Evolutionary conservation across 1,139 yeast genomes (phyloP).

Genomic region (Geotrichum klebahnii): DNA sequence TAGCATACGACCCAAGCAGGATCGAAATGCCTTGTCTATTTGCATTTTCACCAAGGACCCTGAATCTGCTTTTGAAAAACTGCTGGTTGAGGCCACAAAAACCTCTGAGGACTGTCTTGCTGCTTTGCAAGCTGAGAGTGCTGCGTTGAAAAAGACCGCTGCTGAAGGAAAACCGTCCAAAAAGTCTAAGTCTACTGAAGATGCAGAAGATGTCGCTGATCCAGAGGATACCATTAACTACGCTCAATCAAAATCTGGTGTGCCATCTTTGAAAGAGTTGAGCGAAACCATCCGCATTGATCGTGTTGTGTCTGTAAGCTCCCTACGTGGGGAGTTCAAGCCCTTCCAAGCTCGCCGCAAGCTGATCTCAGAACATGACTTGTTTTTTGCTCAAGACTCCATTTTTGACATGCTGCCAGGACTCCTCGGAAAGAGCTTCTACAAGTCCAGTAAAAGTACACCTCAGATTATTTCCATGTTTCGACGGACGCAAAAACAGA

Average conservation of each 20-base stretch:
- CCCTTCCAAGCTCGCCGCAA: conserved; percentile 44
- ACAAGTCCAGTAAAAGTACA: conserved; percentile 42
- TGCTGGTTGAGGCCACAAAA: conserved; percentile 17
- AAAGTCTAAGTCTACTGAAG: conserved; percentile 3
- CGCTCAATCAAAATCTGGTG: conserved; percentile 12
- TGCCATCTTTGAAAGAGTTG: conserved; percentile 17
- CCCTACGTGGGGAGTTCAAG: conserved; percentile 45
- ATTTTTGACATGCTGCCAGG: conserved; percentile 77
- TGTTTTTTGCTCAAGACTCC: conserved; percentile 67
- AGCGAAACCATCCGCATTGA: conserved; percentile 22
- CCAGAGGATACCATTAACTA: conserved; percentile 12
- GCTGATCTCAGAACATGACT: conserved; percentile 46
- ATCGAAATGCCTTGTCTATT: conserved; percentile 37
- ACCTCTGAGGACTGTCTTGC: conserved; percentile 50
- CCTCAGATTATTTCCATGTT: conserved; percentile 17
- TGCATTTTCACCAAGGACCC: conserved; percentile 75
- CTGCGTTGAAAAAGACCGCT: conserved; percentile 23
- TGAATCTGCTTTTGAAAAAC: conserved; percentile 30
- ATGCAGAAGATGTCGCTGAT: conserved; percentile 10
- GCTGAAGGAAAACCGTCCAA: background rate
- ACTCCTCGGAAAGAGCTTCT: conserved; percentile 75
- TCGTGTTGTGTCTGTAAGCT: conserved; percentile 43
- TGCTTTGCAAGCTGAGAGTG: conserved; percentile 56
- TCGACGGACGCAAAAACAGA: conserved; percentile 16
- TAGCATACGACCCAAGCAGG: conserved; percentile 45